Evolutionary conservation across 1,284 basidiomycete genomes (phyloP).

Genomic region (Apiotrichum brassicae): DNA sequence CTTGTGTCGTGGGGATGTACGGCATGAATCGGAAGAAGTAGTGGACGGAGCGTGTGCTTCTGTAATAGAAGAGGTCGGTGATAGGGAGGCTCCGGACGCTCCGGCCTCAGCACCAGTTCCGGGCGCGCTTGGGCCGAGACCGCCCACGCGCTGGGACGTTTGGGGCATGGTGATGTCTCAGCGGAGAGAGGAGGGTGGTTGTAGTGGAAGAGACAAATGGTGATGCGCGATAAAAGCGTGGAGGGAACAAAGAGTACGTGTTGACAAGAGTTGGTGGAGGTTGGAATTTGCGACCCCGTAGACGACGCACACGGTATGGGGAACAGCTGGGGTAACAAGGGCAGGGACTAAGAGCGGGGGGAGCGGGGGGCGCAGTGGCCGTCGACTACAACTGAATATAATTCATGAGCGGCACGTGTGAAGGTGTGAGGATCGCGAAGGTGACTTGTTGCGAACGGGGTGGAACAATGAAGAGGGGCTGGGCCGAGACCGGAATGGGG

Average conservation of each 20-base stretch:
- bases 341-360: neutral
- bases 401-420: conserved; percentile 1
- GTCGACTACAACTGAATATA: neutral
- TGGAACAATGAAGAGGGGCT: neutral
- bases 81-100: neutral
- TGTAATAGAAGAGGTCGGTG: too few species aligned
- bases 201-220: too few species aligned
- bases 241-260: too few species aligned
- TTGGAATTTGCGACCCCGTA: too few species aligned
- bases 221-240: too few species aligned
- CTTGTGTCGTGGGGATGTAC: conserved; percentile 25
- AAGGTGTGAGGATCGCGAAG: neutral
- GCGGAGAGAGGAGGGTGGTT: neutral
- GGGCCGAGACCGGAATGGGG: neutral
- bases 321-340: neutral
- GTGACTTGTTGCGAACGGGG: too few species aligned
- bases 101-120: neutral
- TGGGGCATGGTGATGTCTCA: neutral
- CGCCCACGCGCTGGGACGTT: neutral
- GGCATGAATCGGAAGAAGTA: conserved; percentile 12
- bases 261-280: neutral
- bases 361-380: neutral
- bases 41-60: neutral
- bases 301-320: too few species aligned
- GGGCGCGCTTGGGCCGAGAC: neutral